phyloP scores from a whole-genome alignment of 345 rosid genomes.

The Geranium rotundifolium region DNA sequence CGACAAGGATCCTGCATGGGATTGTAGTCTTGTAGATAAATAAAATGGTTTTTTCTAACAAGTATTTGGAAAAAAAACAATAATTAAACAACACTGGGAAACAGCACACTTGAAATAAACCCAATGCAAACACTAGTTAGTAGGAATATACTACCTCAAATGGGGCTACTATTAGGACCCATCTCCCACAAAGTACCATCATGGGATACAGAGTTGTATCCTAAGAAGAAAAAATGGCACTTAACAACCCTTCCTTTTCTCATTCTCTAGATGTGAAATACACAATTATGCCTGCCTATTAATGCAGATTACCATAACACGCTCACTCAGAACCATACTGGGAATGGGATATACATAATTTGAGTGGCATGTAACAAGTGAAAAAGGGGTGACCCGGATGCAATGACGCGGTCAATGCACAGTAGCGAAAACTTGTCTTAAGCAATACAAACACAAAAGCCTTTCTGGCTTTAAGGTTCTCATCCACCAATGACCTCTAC shows the following conservation, averaged over 20 bases:
- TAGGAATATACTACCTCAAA: no score
- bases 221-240: not conserved
- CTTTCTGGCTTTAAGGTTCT: no score
- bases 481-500: not conserved
- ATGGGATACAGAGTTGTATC: not conserved
- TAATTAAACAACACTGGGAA: not conserved
- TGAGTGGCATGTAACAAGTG: not conserved
- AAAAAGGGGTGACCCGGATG: no score
- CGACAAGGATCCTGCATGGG: conserved; percentile 91
- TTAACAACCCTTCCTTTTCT: not conserved
- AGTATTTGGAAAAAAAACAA: not conserved
- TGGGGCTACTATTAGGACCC: not conserved
- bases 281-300: no score
- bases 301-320: no score
- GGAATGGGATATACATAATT: no score
- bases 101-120: not conserved
- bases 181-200: not conserved
- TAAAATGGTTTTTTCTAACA: not conserved
- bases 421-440: not conserved
- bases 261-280: no score
- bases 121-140: no score
- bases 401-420: not conserved
- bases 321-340: no score
- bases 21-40: conserved; percentile 5
- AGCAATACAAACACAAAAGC: not conserved